Percentiles rank a stretch among this genome's conserved stretches.
phyloP scores from a whole-genome alignment of 2,329 filamentous ascomycete genomes.

The Alternaria ventricosa region DNA sequence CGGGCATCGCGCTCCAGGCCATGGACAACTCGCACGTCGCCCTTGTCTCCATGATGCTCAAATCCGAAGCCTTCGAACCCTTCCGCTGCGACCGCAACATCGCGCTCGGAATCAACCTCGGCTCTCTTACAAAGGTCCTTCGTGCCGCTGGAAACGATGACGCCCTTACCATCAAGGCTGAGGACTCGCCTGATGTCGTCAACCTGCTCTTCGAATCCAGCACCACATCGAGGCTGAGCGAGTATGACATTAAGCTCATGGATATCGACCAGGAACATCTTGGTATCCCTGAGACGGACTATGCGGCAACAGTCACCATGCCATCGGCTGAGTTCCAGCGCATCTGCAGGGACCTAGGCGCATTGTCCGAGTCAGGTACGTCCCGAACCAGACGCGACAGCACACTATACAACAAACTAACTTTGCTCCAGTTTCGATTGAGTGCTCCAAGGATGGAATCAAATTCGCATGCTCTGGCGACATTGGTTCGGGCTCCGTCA shows the following conservation, averaged over 20 bases:
- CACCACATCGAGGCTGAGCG: constrained; percentile 88
- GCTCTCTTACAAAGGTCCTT: constrained; percentile 95
- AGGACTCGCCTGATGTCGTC: constrained; percentile 93
- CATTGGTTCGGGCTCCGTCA: constrained; percentile 94
- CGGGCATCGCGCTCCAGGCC: constrained; percentile 94
- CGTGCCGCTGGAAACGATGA: constrained; percentile 94
- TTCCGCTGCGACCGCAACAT: constrained; percentile 99
- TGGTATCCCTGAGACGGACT: constrained; percentile 98
- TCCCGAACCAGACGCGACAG: constrained; percentile 9
- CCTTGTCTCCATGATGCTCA: constrained; percentile 98
- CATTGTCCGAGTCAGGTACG: constrained; percentile 94
- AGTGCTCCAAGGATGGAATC: constrained; percentile 95
- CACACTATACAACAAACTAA: constrained; percentile 28
- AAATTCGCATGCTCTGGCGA: constrained; percentile 94
- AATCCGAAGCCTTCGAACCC: constrained; percentile 90
- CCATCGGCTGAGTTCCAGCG: constrained; percentile 89
- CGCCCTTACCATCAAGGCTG: constrained; percentile 93
- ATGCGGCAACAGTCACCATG: constrained; percentile 89
- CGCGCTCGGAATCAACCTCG: constrained; percentile 94
- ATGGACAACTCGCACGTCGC: constrained; percentile 99
- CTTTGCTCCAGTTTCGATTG: constrained; percentile 76
- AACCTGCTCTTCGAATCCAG: constrained; percentile 95
- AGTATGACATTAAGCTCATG: constrained; percentile 99
- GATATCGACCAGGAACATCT: constrained; percentile 99
- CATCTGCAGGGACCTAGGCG: constrained; percentile 90